These are phyloP conservation scores for Syncephalastrum racemosum DNA, from an alignment of 371 early-diverging fungal genomes.

Conservation along the genomic window DNA sequence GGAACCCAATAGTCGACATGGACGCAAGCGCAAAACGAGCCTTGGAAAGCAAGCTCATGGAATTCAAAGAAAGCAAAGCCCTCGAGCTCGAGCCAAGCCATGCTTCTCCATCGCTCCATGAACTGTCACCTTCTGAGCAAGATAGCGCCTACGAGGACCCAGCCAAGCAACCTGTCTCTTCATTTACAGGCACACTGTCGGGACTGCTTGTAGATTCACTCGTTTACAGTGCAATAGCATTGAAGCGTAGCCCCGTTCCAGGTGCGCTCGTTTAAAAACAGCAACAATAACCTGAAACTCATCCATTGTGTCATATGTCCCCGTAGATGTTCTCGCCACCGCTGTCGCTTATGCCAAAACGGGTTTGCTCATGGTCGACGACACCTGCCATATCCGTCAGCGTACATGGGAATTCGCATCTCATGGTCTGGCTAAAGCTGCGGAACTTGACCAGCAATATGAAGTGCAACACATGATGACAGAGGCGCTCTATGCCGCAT, in stretches of 20 bases:
- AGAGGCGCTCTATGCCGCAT: conserved; percentile 33
- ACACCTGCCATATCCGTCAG: conserved; percentile 54
- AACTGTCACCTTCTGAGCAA: too few relatives aligned
- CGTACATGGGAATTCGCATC: conserved; percentile 55
- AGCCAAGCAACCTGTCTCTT: too few relatives aligned
- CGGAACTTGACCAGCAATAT: conserved; percentile 63
- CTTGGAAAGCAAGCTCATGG: conserved; percentile 37
- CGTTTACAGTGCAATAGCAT: conserved; percentile 53
- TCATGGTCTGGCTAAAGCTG: conserved; percentile 54
- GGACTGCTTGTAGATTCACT: conserved; percentile 55
- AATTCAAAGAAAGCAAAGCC: conserved; percentile 23
- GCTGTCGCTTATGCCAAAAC: conserved; percentile 40
- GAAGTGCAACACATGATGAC: conserved; percentile 59
- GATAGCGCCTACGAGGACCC: too few relatives aligned
- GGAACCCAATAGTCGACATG: conserved; percentile 39
- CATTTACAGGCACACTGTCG: conserved; percentile 17
- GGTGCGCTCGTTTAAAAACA: conserved; percentile 13
- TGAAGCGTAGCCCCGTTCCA: conserved; percentile 65
- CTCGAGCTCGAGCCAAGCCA: conserved; percentile 8
- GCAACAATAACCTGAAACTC: neutral
- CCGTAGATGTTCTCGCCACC: conserved; percentile 37
- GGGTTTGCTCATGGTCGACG: conserved; percentile 53
- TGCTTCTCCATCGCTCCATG: too few relatives aligned
- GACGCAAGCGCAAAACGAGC: conserved; percentile 44
- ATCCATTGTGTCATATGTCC: neutral